Base-by-base conservation (phyloP, 352 stramenopile species). In the Globisporangium abappressorium region DNA sequence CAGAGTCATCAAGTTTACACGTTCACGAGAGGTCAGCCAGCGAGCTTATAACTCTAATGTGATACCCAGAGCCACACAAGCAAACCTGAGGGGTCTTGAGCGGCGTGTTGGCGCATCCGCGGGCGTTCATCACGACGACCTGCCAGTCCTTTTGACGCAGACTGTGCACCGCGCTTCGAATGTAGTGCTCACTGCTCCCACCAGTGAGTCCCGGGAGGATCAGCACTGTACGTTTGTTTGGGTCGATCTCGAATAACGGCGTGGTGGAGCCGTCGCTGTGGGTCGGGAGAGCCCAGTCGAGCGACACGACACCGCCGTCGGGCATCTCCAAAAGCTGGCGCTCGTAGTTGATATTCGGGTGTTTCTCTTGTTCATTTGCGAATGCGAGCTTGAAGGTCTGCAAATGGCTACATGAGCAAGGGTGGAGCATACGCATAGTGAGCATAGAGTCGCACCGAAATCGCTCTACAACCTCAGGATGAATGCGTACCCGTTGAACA, bases 241-340 rank as follows among this genome's bases (percentile, higher is more conserved):
- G 20, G 7, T 56, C 49, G 8, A 56, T 30, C 14, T 43, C 36
- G 11, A 3, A 18, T 4, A 43, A 1, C 36, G 36, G 12, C 11
- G 36, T 14, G 36, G 15, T 18, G 11, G 46, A 60, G 41, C 70
- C 57, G 26, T 77, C 36, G 12, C 12, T 43, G 36, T 12, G 36
- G 12, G 1, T 14, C 36, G 36, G 36, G 11, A 43, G 36, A 14
- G 36, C 36, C 36, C 36, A 43, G 36, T 43, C 36, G 36, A 43
- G 36, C 36, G 36, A 43, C 36, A 43, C 36, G 36, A 43, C 14
- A 12, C 36, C 36, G 28, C 84, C 82, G 65, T 92, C 82, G 15
- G 77, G 78, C 70, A 90, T 76, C 33, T 87, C 74, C 5, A 93
- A 71, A 5, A 84, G 64, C 68, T 93, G 77, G 18, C 85, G 80